Base-by-base conservation (phyloP, 1,284 basidiomycete genomes). In the Xerocomus nothofagi region DNA sequence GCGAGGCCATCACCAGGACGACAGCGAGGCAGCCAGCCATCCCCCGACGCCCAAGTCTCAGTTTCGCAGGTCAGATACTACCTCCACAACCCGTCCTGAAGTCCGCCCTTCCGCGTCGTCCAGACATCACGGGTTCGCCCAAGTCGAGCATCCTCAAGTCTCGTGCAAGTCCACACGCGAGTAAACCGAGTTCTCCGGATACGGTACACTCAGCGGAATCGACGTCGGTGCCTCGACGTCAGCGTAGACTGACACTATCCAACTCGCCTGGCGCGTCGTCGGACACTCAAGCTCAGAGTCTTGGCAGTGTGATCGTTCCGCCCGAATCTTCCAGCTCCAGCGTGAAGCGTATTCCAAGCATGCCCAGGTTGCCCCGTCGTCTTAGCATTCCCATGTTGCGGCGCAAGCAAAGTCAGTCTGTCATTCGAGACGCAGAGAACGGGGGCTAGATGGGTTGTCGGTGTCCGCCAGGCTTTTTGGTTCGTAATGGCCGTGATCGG, bases 341-440 rank as follows among this genome's bases (percentile, higher is more conserved):
- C 15, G 39, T 44, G 36, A 67, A 49, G 48, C 61, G 46, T 6
- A 32, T 44, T 9, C 51, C 60, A 30, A 68, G 61, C 36, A 18
- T 57, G 32, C 66, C 64, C 14, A 67, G 39, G 47, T 29, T 64
- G n/a, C 61, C 63, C 1, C 66, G 57, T 38, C 53, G 59, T 17
- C 48, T 65, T n/a, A 65, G 66, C 31, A 66, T 65, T 18, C 66
- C 65, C 0, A 54, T 66, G 44, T 45, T 65, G 32, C 60, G 62
- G n/a, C 62, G 65, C 26, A 68, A 62, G 44, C 64, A 63, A 18
- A 52, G 54, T 51, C 57, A 51, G 24, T 18, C 47, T 1, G 50
- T 37, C 4, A 23, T 54, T 11, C 46, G 18, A 27, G 49, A 36
- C 6, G 43, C 2, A 6, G 57, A 38, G 32, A 44, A 17, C 18